Evolutionary conservation across 352 stramenopile genomes (phyloP), one percentile per base, ranked within the genome.

Genomic region (Phytophthora fragariae): DNA sequence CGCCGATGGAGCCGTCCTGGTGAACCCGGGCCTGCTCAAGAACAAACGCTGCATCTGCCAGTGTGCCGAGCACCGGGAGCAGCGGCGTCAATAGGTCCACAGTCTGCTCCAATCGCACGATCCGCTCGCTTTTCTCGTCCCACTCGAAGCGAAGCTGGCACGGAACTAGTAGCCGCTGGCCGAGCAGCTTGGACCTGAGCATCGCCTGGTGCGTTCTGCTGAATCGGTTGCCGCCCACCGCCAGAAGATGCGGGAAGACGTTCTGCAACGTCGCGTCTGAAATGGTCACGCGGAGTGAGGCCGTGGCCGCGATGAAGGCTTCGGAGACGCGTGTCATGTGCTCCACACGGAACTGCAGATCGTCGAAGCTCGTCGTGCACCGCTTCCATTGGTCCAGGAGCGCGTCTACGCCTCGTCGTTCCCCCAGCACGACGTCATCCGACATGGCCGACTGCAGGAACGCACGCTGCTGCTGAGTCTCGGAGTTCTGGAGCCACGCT

Each of bases 271-370:
- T 76, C 11, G 41, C 31, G 6, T 65, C 46, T 0, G 62, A 62
- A 19, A 80, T 50, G 14, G 54, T 72, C 21, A 76, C 49, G 11
- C 58, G 59, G 31, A 80, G 33, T 7, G 41, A 58, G 0, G 57
- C 58, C 1, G 44, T 62, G 21, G 68, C 68, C 5, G 31, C 1
- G 19, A 76, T 65, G 17, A 68, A 70, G 14, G 60, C 44, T 24
- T 63, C 53, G 9, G 62, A 76, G 35, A 60, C 10, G 57, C 55
- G 58, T 4, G 35, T 47, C 44, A 83, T 76, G 17, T 60, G 17
- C 8, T 79, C 59, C 21, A 79, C 47, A 27, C 79, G 65, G 54
- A 81, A 75, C 33, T 71, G 75, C 5, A 87, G 65, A 44, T 77
- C 73, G 10, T 76, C 65, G 27, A 80, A 79, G 54, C 57, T 75